Base-by-base conservation (phyloP, 2,329 filamentous ascomycete genomes). In the Kalaharituber pfeilii region DNA sequence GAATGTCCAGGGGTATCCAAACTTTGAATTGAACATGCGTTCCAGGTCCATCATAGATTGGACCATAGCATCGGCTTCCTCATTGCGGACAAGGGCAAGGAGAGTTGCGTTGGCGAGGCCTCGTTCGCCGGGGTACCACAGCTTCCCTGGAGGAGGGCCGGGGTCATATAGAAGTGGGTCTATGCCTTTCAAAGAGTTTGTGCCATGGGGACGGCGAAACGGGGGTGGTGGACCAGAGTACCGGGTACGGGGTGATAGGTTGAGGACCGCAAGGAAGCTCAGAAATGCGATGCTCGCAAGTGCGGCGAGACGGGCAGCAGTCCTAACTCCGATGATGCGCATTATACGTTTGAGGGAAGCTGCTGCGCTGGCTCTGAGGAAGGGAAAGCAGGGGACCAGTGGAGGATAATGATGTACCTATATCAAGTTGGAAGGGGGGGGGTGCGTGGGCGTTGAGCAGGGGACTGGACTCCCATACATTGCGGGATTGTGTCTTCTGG, bases 1-100 rank as follows among this genome's bases (percentile, higher is more conserved):
- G 69, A 98, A 98, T 7, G 87, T 95, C 86, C 91, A 98, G 0
- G 91, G 91, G 67, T 98, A 98, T 73, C 98, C 98, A 78, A 96
- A 98, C 67, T 98, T 98, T 74, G 79, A 75, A 66, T 98, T 98
- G 87, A 88, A 98, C 1, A 89, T 96, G 61, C 83, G 74, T 71
- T 98, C 91, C 57, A 98, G 75, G 66, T 98, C 89, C 53, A 71
- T 70, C 86, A 98, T 98, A 25, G 87, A 86, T 66, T 82, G 78
- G 25, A 96, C 73, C 73, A 98, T 84, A 49, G 82, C 84, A 22
- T 79, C 71, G 26, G 95, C 72, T 72, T 98, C 91, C 66, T 85
- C 80, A 66, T 98, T 98, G 58, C 91, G 82, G 54, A 98, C 91
- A 33, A 98, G 77, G 22, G 87, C 84, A 61, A 98, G 76, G 55